Base-by-base conservation (phyloP, 1,284 basidiomycete species). In the Grifola frondosa region DNA sequence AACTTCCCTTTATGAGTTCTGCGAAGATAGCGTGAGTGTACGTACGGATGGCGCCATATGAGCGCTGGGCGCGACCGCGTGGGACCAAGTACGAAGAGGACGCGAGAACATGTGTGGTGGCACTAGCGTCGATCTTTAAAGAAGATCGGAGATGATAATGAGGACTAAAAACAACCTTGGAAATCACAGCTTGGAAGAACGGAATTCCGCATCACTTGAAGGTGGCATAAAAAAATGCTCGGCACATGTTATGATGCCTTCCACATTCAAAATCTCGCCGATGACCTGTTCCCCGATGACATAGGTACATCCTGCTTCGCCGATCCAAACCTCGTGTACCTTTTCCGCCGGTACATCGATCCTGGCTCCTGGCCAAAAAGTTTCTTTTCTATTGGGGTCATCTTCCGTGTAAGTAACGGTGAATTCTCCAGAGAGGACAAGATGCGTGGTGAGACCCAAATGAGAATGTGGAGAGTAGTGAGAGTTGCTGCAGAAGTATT, bases 241-340 rank as follows among this genome's bases (percentile, higher is more conserved):
- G 20, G 32, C 15, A 13, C 20, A 8, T 13, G 3, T 13, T 21
- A 19, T 13, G 32, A 9, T n/a, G 32, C 32, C n/a, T n/a, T 34
- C 19, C 15, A 15, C 6, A 34, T 5, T 3, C n/a, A 3, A 34
- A 15, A 9, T 13, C n/a, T 13, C 13, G 3, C n/a, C n/a, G n/a
- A n/a, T n/a, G n/a, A 23, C n/a, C 23, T 40, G 63, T 45, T 65
- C 63, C 6, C 64, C 63, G 23, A 65, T 62, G 30, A 65, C 61
- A 45, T 63, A 61, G 23, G 57, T 65, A 45, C 64, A 65, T 13
- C 61, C 63, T 21, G 59, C 52, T 22, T 53, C 47, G 12, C 63
- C 63, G 36, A 65, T 60, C 61, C 63, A 65, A 2, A 64, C 60
- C 46, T 66, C 64, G 38, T 66, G 64, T 28, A 58, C 44, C 38